Conservation (phyloP, 257 asterid species). For the Cinchona pubescens region DNA sequence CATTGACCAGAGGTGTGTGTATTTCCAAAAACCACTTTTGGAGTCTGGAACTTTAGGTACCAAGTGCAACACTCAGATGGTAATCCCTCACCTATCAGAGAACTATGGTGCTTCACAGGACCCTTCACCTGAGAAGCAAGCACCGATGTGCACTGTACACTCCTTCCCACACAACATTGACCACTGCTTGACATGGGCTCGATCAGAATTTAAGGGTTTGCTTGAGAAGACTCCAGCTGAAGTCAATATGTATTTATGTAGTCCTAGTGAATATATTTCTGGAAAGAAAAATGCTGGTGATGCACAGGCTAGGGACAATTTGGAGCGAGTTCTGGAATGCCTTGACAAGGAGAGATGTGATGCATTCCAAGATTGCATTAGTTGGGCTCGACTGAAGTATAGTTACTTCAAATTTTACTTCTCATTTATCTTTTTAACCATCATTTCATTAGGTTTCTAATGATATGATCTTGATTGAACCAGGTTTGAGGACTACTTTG, state of each 20-base stretch:
- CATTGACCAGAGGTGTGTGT: slow-evolving; percentile 89
- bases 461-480: too few species aligned
- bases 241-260: slow-evolving; percentile 73
- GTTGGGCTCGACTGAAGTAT: slow-evolving; percentile 84
- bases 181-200: slow-evolving; percentile 95
- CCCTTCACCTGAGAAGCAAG: slow-evolving; percentile 96
- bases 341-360: slow-evolving; percentile 70
- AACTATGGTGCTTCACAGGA: slow-evolving; percentile 93
- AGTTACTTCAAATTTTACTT: slow-evolving; percentile 1
- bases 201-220: slow-evolving; percentile 91
- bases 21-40: slow-evolving; percentile 87
- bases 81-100: slow-evolving; percentile 84
- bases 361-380: slow-evolving; percentile 74
- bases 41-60: slow-evolving; percentile 97
- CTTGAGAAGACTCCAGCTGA: slow-evolving; percentile 92
- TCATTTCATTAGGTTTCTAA: too few species aligned
- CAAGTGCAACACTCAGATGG: slow-evolving; percentile 91
- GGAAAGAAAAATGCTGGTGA: slow-evolving; percentile 79
- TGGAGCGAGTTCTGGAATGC: slow-evolving; percentile 83
- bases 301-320: slow-evolving; percentile 89
- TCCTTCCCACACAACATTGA: slow-evolving; percentile 92
- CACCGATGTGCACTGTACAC: slow-evolving; percentile 94
- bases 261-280: slow-evolving; percentile 63
- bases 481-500: slow-evolving; percentile 87
- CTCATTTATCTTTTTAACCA: neutral